Percentiles rank a stretch among this genome's conserved stretches.
Conservation (phyloP, 768 basidiomycete genomes). For the Trametes punicea region DNA sequence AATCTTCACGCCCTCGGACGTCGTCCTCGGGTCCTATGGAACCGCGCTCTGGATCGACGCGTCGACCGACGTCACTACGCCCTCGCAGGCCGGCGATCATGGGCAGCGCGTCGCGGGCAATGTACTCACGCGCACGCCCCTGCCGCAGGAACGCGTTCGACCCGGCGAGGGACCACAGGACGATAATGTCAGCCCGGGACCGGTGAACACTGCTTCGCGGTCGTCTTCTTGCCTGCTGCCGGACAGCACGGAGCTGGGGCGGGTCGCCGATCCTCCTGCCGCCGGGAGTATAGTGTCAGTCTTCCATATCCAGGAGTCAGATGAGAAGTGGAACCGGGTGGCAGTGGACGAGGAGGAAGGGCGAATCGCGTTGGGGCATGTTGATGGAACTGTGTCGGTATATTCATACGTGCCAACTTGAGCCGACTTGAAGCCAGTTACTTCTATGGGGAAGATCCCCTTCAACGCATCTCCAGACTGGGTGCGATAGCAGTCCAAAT, state of each 20-base stretch:
- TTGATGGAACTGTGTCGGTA: slow-evolving; percentile 47
- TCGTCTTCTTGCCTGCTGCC: not conserved
- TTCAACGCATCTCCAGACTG: no score
- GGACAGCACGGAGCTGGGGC: slow-evolving; percentile 15
- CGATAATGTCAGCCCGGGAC: slow-evolving; percentile 9
- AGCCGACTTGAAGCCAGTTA: no score
- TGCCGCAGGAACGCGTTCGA: not conserved
- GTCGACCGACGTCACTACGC: slow-evolving; percentile 43
- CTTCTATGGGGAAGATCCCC: no score
- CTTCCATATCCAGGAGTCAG: slow-evolving; percentile 44
- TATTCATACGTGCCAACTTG: slow-evolving; percentile 41
- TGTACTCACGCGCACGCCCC: slow-evolving; percentile 22
- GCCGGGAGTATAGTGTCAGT: slow-evolving; percentile 39
- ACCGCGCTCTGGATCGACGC: slow-evolving; percentile 67
- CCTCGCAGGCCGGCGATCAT: slow-evolving; percentile 31
- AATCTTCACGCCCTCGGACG: slow-evolving; percentile 51
- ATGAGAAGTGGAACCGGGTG: slow-evolving; percentile 46
- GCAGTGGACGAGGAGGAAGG: slow-evolving; percentile 41
- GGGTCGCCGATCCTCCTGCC: no score
- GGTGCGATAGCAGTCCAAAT: no score
- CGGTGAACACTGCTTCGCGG: not conserved
- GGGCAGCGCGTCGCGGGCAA: slow-evolving; percentile 62
- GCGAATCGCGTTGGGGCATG: slow-evolving; percentile 33
- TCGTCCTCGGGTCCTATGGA: slow-evolving; percentile 54
- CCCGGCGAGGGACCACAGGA: not conserved